Conservation (phyloP, 2,329 filamentous ascomycete species). For the Epichloe elymi region DNA sequence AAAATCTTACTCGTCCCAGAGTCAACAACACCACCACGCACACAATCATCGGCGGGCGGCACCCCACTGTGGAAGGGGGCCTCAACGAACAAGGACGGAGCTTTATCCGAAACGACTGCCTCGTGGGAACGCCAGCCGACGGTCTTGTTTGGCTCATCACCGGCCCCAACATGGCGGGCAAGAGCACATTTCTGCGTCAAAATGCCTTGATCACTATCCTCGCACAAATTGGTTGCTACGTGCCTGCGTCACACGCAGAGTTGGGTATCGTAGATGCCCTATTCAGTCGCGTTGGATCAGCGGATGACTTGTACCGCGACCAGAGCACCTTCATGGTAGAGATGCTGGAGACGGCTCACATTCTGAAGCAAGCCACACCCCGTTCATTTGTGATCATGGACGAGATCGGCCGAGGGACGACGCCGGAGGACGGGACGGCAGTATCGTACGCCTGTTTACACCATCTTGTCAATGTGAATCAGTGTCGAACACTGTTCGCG, state of each 20-base stretch:
- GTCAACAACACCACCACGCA: constrained; percentile 54
- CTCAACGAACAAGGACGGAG: constrained; percentile 64
- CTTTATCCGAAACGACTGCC: constrained; percentile 79
- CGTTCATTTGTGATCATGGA: constrained; percentile 96
- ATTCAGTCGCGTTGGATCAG: constrained; percentile 85
- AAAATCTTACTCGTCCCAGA: constrained; percentile 58
- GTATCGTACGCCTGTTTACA: constrained; percentile 81
- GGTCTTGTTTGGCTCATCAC: constrained; percentile 55
- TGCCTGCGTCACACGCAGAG: constrained; percentile 75
- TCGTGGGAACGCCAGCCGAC: constrained; percentile 56
- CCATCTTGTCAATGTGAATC: constrained; percentile 67
- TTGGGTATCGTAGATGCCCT: constrained; percentile 92
- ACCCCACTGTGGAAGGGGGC: constrained; percentile 82
- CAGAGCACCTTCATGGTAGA: constrained; percentile 99
- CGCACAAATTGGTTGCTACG: constrained; percentile 84
- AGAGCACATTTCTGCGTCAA: constrained; percentile 89
- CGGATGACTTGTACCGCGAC: constrained; percentile 86
- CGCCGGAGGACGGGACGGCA: constrained; percentile 80
- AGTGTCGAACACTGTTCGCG: constrained; percentile 74
- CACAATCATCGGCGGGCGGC: constrained; percentile 72
- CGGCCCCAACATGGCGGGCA: constrained; percentile 96
- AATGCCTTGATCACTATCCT: constrained; percentile 91
- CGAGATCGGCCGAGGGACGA: constrained; percentile 89
- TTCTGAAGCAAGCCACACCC: constrained; percentile 71
- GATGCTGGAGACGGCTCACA: constrained; percentile 92